Evolutionary conservation across 1,284 basidiomycete genomes (phyloP).

Genomic region (Bjerkandera adusta): DNA sequence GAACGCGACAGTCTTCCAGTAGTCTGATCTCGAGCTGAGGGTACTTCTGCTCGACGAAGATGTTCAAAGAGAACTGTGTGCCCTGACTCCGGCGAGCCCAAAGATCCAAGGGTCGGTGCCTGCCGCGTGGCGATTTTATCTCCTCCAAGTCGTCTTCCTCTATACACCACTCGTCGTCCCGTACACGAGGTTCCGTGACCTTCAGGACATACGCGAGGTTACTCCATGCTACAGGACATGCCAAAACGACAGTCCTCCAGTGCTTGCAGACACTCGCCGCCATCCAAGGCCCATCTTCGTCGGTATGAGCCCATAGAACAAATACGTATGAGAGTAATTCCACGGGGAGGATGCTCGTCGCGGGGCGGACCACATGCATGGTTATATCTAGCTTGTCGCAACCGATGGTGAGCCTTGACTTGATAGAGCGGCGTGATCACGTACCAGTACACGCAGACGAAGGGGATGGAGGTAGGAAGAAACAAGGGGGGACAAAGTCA

Average conservation of each 20-base stretch:
- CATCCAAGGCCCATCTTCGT: constrained; percentile 19
- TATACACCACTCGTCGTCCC: neutral
- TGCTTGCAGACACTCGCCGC: constrained; percentile 15
- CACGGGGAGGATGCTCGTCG: constrained; percentile 1
- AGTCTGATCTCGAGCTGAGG: neutral
- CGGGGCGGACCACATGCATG: no score
- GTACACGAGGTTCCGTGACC: no score
- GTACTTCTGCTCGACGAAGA: neutral
- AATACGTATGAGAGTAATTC: constrained; percentile 7
- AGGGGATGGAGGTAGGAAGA: no score
- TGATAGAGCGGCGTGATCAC: no score
- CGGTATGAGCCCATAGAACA: constrained; percentile 10
- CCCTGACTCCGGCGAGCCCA: constrained; percentile 9
- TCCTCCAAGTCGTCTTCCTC: neutral
- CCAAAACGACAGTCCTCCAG: constrained; percentile 16
- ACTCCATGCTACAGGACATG: constrained; percentile 14
- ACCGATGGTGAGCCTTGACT: no score
- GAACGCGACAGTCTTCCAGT: neutral
- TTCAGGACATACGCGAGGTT: no score
- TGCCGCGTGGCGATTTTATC: constrained; percentile 4
- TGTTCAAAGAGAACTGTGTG: neutral
- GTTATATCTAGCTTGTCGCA: no score
- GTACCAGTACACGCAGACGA: no score
- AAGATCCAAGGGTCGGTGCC: constrained; percentile 10
- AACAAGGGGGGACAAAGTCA: no score